phyloP scores from a whole-genome alignment of 177 flowering plant species.

The Vitis hybrid region DNA sequence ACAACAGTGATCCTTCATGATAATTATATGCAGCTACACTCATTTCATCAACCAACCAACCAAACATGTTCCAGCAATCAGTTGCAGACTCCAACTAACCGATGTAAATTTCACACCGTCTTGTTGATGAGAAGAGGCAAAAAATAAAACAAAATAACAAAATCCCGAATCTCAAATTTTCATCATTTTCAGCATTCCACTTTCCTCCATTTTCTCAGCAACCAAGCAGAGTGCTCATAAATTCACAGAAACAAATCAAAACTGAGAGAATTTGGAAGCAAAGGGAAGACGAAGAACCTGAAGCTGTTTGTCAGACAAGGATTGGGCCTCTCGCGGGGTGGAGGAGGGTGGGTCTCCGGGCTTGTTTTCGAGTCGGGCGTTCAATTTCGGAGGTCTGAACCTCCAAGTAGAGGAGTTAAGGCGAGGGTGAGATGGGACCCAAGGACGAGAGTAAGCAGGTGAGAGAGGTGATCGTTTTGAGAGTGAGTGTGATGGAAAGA shows the following conservation, averaged over 20 bases:
- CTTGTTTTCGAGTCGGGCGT: slow-evolving; percentile 63
- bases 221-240: background rate
- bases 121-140: too few species aligned
- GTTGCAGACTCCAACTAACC: too few species aligned
- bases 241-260: background rate
- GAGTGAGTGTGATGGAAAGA: slow-evolving; percentile 15
- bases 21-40: too few species aligned
- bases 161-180: too few species aligned
- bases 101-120: too few species aligned
- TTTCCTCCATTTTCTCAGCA: too few species aligned
- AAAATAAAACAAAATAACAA: too few species aligned
- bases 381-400: slow-evolving; percentile 24
- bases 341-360: slow-evolving; percentile 23
- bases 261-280: background rate
- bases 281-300: slow-evolving; percentile 27
- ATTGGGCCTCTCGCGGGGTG: slow-evolving; percentile 17
- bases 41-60: too few species aligned
- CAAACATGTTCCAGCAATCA: too few species aligned
- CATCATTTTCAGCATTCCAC: too few species aligned
- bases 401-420: slow-evolving; percentile 16
- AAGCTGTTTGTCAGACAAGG: slow-evolving; percentile 30
- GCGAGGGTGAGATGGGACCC: slow-evolving; percentile 14
- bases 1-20: too few species aligned
- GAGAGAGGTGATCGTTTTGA: slow-evolving; percentile 17
- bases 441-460: background rate